Conservation (phyloP, 345 rosid genomes). For the Sonneratia alba region DNA sequence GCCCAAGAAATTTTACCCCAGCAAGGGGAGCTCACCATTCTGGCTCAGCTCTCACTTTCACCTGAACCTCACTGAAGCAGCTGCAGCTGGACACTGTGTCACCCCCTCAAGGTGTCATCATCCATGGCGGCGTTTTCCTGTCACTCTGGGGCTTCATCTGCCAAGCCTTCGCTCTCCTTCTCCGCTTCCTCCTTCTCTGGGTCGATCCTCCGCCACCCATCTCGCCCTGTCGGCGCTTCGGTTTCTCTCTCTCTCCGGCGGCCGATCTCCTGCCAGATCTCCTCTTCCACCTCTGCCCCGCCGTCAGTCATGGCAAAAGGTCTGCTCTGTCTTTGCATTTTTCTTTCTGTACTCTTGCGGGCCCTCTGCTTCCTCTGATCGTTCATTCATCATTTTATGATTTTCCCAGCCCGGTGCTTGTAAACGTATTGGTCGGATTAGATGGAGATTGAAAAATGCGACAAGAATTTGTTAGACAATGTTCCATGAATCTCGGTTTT, state of each 20-base stretch:
- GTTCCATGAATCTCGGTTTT: neutral
- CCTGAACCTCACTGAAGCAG: slow-evolving; percentile 5
- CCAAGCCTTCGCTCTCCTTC: slow-evolving; percentile 25
- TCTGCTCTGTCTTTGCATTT: slow-evolving; percentile 3
- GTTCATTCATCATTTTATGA: neutral
- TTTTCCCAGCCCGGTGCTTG: neutral
- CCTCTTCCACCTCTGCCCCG: slow-evolving; percentile 44
- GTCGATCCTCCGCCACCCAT: slow-evolving; percentile 4
- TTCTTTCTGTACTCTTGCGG: neutral
- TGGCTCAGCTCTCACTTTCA: neutral
- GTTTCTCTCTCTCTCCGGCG: slow-evolving; percentile 18
- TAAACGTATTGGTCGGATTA: neutral
- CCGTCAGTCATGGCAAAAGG: slow-evolving; percentile 39
- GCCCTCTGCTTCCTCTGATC: neutral
- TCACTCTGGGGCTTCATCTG: slow-evolving; percentile 32
- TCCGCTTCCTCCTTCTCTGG: slow-evolving; percentile 29
- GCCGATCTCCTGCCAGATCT: slow-evolving; percentile 50
- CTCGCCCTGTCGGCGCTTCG: slow-evolving; percentile 14
- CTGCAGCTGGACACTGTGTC: slow-evolving; percentile 1
- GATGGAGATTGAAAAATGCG: neutral
- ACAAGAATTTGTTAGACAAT: neutral
- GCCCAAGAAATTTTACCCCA: no score
- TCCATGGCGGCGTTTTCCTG: slow-evolving; percentile 63
- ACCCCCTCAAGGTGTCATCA: slow-evolving; percentile 1
- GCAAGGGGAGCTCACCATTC: no score